Base-by-base conservation (phyloP, 352 stramenopile species). In the Phytopythium mirpurense region DNA sequence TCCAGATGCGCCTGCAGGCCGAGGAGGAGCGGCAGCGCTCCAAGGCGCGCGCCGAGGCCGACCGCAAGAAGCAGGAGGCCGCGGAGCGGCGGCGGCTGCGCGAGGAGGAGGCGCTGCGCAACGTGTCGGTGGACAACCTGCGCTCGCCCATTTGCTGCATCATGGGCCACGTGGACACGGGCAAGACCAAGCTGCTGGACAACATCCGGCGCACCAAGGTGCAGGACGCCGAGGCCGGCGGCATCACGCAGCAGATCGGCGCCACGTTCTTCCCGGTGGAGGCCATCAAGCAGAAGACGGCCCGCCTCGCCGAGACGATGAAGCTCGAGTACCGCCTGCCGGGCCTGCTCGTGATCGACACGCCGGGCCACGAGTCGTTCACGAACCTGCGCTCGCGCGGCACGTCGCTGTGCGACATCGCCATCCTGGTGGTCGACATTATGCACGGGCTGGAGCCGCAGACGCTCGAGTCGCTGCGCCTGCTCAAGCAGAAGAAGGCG, bases 161-260 rank as follows among this genome's bases (percentile, higher is more conserved):
- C 66, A 99, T 99, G 97, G 97, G 93, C n/a, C 93, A 98, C 73
- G 93, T 98, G 67, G 93, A 98, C 67, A 98, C 92, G 14, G 92
- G 97, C 62, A 99, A 99, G 75, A 99, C 97, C 35, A 99, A 98
- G 72, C 67, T 99, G 52, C 72, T 99, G n/a, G 97, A 99, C 73
- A 99, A 99, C 67, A 99, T 99, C 58, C 88, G 97, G 34, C 90
- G 93, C 63, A 99, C 97, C 23, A 99, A 99, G 72, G 97, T 99
- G 24, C 96, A 99, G 78, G 85, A 93, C 57, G 83, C 54, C 21
- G 84, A 95, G 64, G 83, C 83, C 12, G 83, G 97, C 61, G 97
- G 97, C 70, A 99, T 99, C 70, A 99, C 97, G 21, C 97, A 99
- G 79, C 93, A 98, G 70, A 98, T 98, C 65, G 94, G 94, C 52